Conservation (phyloP, 192 early-diverging fungal genomes). For the Thamnidium elegans region DNA sequence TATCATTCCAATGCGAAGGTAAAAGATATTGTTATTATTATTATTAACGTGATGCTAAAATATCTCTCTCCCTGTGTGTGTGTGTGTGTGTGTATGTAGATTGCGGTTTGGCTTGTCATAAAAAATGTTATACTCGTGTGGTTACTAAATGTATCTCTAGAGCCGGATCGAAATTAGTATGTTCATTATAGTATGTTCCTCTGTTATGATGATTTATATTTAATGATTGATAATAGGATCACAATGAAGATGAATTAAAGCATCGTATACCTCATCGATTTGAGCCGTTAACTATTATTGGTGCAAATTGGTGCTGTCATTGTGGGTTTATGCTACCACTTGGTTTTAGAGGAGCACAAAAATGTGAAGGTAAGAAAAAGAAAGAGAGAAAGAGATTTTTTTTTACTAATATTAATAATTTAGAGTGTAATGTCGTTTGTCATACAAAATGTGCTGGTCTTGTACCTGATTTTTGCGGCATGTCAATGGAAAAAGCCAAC, state of each 20-base stretch:
- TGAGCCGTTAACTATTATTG: conserved; percentile 75
- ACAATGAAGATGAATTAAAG: conserved; percentile 64
- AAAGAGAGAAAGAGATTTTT: neutral
- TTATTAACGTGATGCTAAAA: neutral
- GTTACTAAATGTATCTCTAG: conserved; percentile 84
- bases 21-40: neutral
- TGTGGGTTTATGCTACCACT: conserved; percentile 94
- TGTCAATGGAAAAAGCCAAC: conserved; percentile 81
- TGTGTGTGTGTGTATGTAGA: conserved; percentile 40
- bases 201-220: neutral
- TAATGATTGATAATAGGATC: conserved; percentile 32
- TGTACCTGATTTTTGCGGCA: conserved; percentile 91
- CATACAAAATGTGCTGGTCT: conserved; percentile 81
- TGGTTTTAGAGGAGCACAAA: conserved; percentile 60
- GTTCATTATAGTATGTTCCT: neutral
- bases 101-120: conserved; percentile 93
- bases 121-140: conserved; percentile 79
- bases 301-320: conserved; percentile 95
- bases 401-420: conserved; percentile 25
- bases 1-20: conserved; percentile 92
- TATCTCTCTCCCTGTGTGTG: neutral
- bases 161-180: conserved; percentile 49
- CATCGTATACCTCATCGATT: conserved; percentile 97
- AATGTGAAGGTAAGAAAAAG: conserved; percentile 44
- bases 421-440: conserved; percentile 79